A percentile compares a stretch with the other conserved stretches of the same genome.
These are phyloP conservation scores for Entophlyctis helioformis DNA, from an alignment of 192 early-diverging fungal species.

Conservation along the genomic window DNA sequence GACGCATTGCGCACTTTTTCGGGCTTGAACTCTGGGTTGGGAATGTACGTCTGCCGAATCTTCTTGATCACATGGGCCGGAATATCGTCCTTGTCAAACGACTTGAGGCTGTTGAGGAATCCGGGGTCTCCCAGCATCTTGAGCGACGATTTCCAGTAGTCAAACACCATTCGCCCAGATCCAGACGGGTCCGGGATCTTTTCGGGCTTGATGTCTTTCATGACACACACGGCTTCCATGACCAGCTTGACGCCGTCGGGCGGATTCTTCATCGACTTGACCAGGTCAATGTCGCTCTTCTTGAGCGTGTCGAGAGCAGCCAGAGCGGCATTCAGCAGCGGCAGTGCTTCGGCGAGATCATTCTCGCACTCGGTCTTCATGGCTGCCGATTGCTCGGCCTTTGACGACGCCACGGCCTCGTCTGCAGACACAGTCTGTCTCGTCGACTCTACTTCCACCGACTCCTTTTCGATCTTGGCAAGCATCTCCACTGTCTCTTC, in stretches of 20 bases:
- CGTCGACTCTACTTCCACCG: conserved; percentile 45
- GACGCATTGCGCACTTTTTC: conserved; percentile 55
- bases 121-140: conserved; percentile 46
- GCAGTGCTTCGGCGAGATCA: conserved; percentile 46
- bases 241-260: conserved; percentile 51
- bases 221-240: conserved; percentile 53
- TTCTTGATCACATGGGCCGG: conserved; percentile 46
- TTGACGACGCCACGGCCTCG: conserved; percentile 40
- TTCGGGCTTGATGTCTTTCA: conserved; percentile 56
- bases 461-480: conserved; percentile 46
- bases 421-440: conserved; percentile 42
- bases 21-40: conserved; percentile 51
- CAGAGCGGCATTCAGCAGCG: conserved; percentile 42
- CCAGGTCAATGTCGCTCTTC: conserved; percentile 49
- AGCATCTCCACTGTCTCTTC: conserved; percentile 52
- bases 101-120: conserved; percentile 37
- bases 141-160: conserved; percentile 50
- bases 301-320: conserved; percentile 47
- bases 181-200: conserved; percentile 50
- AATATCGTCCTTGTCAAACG: conserved; percentile 52
- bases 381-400: conserved; percentile 38
- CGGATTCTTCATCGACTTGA: conserved; percentile 55
- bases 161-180: conserved; percentile 49
- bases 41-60: conserved; percentile 40
- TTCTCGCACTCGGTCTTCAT: conserved; percentile 48